Evolutionary conservation across 176 grass and related monocot species (phyloP), one percentile per base, ranked within the genome.

Genomic region (Triticum urartu): DNA sequence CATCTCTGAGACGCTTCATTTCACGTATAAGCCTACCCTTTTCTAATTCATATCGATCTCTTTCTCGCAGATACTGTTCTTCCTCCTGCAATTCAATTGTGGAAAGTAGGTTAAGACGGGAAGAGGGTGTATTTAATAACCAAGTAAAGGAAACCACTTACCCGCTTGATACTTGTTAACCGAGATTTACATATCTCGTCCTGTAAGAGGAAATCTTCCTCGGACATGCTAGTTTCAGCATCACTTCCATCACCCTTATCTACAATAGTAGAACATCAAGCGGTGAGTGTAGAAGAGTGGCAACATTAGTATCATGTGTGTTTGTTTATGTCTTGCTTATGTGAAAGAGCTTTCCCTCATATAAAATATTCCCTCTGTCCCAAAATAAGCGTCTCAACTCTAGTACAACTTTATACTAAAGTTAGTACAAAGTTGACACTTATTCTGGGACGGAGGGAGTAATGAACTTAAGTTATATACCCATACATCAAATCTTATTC

Each of bases 1-100:
- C 97, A 81, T 99, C 97, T 90, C 97, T 94, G 85, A 99, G 73
- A 58, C 97, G 94, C 85, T 99, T 99, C 97, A 99, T 99, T 92
- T 99, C 97, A 64, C 97, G 94, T 90, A 99, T 94, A 60, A 99
- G 92, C 80, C 92, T 93, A 70, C 94, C 97, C 75, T 97, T 99
- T 87, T 99, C 97, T 72, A 99, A 82, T 80, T 99, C 97, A 87
- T 90, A 99, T 17, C 94, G 92, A 85, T 99, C 97, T 87, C 92
- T 91, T 88, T 99, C 97, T 87, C 89, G 91, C 78, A 97, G 68
- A 91, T 88, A 97, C 63, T 88, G 91, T 67, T 99, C 97, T 93
- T 99, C 97, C 70, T 99, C 97, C 97, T 99, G 82, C 77, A 81
- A 80, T 62, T 77, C 6, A 87, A 72, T 87, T 68, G 85, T 63